Base-by-base conservation (phyloP, 2,329 filamentous ascomycete species). In the Achaetomium macrosporum region DNA sequence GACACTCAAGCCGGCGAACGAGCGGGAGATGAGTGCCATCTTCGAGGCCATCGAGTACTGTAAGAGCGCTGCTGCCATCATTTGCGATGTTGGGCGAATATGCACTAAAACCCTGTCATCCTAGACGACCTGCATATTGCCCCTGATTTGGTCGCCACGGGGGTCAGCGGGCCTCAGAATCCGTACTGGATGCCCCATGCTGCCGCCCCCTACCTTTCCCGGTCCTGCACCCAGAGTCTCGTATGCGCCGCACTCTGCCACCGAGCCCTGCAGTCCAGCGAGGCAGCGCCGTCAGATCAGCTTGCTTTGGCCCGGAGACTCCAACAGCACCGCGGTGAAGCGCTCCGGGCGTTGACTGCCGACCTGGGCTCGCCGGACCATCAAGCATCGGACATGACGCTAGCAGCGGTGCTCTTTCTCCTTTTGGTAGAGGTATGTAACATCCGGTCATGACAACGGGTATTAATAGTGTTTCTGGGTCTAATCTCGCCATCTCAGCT, bases 31-130 rank as follows among this genome's bases (percentile, higher is more conserved):
- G 49, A 41, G 6, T 5, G 16, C 16, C 13, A 13, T 46, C 17
- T 11, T 51, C 1, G 49, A 51, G 29, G 49, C 49, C 8, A 44
- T 51, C 16, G 49, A 51, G 17, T 51, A 51, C 35, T 51, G 49
- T 51, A 33, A 25, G 25, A 25, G 4, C 25, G 25, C 25, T 7
- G 25, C 25, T 25, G 25, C 7, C 25, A 7, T 7, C 25, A 25
- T 25, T 4, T 7, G 25, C 4, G 25, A 25, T 25, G 25, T 25
- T n/a, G n/a, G n/a, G 25, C 25, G 25, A 25, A 25, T 25, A 25
- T 25, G 25, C 25, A n/a, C n/a, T n/a, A n/a, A 4, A 25, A 25
- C 7, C 7, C 41, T 35, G 17, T 15, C 42, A 1, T 3, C 15
- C n/a, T 13, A 51, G 49, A 51, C 29, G 45, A 51, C 16, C 1